Evolutionary conservation across 2,329 filamentous ascomycete species (phyloP), one percentile per base, ranked within the genome.

Genomic region (Ceratocystis cubensis): DNA sequence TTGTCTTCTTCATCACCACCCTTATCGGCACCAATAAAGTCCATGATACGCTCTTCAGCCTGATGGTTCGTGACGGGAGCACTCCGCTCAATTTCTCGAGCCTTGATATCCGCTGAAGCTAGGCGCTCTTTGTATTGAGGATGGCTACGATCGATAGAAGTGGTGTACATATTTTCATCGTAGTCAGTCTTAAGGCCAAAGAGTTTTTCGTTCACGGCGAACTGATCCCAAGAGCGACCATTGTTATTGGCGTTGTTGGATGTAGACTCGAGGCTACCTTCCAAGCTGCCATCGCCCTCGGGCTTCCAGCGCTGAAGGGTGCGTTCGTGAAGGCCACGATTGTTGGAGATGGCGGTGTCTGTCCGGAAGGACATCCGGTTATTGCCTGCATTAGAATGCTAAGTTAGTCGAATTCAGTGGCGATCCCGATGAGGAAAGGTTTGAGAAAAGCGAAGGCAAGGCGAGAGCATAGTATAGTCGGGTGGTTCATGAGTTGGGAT

Each of bases 131-230:
- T 86, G 76, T 95, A 96, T 65, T 88, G 81, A 0, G 94, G 92
- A 71, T 96, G 86, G 69, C 77, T 88, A 72, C 86, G 90, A 76
- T 99, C 85, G 73, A 99, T 95, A 50, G 84, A 78, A 8, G 94
- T 99, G 1, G 94, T 99, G 77, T 99, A 99, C 56, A 94, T 85
- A 71, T 89, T 91, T 76, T 97, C 94, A 73, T 97, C 86, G 74
- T 97, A 99, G 72, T 91, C 91, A 64, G 88, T 94, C 75, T 85
- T 90, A 48, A 95, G 78, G 45, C 94, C 94, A 73, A 96, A 97
- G 37, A 91, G 84, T 66, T 85, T 82, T 76, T 95, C 89, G 73
- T 97, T 97, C 69, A 84, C 87, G 67, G 89, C 88, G 73, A 99
- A 99, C 75, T 99, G 94, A 74, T 99, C 93, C 94, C 94, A 99